Evolutionary conservation across 2,329 filamentous ascomycete species (phyloP), one percentile per base, ranked within the genome.

Genomic region (Chaetomiaceae sp.): DNA sequence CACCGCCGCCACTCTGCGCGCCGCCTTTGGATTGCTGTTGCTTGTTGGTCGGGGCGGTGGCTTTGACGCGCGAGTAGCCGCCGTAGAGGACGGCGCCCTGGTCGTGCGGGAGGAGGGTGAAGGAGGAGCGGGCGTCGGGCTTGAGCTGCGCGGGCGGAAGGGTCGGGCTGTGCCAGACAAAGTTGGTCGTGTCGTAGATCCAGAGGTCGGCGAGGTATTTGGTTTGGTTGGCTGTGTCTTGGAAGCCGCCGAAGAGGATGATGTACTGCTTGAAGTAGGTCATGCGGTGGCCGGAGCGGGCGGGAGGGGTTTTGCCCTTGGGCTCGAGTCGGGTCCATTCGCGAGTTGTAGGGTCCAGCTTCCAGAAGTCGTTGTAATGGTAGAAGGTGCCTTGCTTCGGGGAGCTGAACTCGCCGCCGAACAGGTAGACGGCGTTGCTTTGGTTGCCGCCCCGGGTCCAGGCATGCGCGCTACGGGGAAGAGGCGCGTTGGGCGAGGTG

Each of bases 321-420:
- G 78, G 79, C 69, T 99, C 94, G 31, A 99, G 77, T 57, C 91
- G 87, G 53, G 84, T 88, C 94, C 94, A 99, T 74, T 99, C 94
- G 63, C 91, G 80, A 7, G 82, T 85, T 8, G 79, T 80, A 0
- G 92, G 88, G 66, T 97, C 91, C 39, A 97, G 80, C 46, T 87
- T 81, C 92, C 94, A 99, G 69, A 99, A 97, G 72, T 97, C 94
- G 65, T 95, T 96, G 74, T 99, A 99, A 71, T 99, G 94, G 70
- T 99, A 96, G 66, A 99, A 99, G 0, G 92, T 97, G 4, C 94
- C 94, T 71, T 97, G 94, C 68, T 96, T 97, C 2, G 94, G 94
- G 25, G 87, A 92, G 54, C 89, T 95, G 70, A 99, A 99, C 72
- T 99, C 94, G 57, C 92, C 94, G 59, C 94, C 94, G 66, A 97